These are phyloP conservation scores for Bryoglossum gracile DNA, from an alignment of 495 filamentous ascomycete species.

Conservation along the genomic window DNA sequence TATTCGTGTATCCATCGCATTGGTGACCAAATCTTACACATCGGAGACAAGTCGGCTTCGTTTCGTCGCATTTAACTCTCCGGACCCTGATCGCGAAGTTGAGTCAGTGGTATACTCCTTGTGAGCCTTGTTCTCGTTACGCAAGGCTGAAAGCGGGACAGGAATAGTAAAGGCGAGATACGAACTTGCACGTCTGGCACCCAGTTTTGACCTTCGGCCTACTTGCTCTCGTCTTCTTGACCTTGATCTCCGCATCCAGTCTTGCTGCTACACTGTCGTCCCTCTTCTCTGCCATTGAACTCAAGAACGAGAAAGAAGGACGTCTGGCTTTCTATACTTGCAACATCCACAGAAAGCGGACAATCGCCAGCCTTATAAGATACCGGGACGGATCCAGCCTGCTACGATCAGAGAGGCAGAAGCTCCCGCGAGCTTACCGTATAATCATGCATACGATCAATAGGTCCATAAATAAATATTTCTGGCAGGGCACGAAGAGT, in stretches of 20 bases:
- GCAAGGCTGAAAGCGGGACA: not conserved
- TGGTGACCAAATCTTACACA: conserved; percentile 44
- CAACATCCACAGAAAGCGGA: not conserved
- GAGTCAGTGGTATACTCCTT: conserved; percentile 3
- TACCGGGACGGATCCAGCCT: too few species aligned
- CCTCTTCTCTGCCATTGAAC: conserved; percentile 1
- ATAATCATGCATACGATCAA: conserved; percentile 3
- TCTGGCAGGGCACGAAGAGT: too few species aligned
- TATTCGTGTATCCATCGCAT: conserved; percentile 46
- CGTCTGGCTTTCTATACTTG: not conserved
- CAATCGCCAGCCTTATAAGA: conserved; percentile 1
- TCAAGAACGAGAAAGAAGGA: not conserved
- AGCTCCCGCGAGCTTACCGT: not conserved
- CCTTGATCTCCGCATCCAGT: conserved; percentile 11
- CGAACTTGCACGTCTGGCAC: conserved; percentile 26
- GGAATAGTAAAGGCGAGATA: conserved; percentile 1
- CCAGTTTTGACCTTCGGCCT: conserved; percentile 23
- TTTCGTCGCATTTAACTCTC: conserved; percentile 54
- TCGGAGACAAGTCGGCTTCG: conserved; percentile 43
- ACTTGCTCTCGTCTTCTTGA: conserved; percentile 22
- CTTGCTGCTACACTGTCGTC: not conserved
- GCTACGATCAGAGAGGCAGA: not conserved
- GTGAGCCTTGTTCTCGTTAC: not conserved
- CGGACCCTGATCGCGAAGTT: conserved; percentile 22
- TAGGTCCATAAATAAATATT: too few species aligned